These are phyloP conservation scores for Komagataella phaffii DNA, from an alignment of 805 yeast species.

Conservation along the genomic window DNA sequence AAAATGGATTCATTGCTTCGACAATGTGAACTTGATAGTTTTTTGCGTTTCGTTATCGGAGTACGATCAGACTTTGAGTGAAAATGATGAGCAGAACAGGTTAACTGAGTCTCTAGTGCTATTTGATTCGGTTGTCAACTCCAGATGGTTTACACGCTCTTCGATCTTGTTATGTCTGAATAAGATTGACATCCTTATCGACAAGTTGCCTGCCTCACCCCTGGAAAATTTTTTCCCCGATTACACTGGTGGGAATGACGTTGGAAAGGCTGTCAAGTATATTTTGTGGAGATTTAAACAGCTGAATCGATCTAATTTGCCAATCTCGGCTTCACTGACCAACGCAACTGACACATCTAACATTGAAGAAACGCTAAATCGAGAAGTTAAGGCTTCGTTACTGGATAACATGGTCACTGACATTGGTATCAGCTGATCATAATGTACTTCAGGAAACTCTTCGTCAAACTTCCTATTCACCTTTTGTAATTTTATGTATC, in stretches of 20 bases:
- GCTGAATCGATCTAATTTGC: constrained; percentile 69
- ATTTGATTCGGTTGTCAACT: constrained; percentile 83
- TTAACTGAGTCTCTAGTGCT: constrained; percentile 71
- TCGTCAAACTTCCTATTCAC: neutral
- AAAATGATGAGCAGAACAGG: constrained; percentile 63
- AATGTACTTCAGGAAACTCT: neutral
- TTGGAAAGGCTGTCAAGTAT: constrained; percentile 83
- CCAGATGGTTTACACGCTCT: constrained; percentile 84
- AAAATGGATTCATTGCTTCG: constrained; percentile 96
- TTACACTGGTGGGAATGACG: constrained; percentile 81
- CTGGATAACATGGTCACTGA: constrained; percentile 47
- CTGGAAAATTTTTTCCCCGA: constrained; percentile 78
- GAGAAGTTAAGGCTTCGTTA: constrained; percentile 66
- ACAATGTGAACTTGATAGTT: constrained; percentile 78
- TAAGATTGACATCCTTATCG: constrained; percentile 83
- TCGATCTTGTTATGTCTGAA: constrained; percentile 79
- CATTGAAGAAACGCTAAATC: constrained; percentile 69
- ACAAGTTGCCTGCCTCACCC: constrained; percentile 72
- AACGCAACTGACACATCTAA: constrained; percentile 92
- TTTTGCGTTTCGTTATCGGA: constrained; percentile 88
- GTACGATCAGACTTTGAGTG: constrained; percentile 77
- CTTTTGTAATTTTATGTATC: neutral
- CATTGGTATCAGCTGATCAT: constrained; percentile 25
- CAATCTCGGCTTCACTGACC: constrained; percentile 81
- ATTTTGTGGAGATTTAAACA: constrained; percentile 84